These are phyloP conservation scores for Papiliotrema flavescens DNA, from an alignment of 1,284 basidiomycete species.

Conservation along the genomic window DNA sequence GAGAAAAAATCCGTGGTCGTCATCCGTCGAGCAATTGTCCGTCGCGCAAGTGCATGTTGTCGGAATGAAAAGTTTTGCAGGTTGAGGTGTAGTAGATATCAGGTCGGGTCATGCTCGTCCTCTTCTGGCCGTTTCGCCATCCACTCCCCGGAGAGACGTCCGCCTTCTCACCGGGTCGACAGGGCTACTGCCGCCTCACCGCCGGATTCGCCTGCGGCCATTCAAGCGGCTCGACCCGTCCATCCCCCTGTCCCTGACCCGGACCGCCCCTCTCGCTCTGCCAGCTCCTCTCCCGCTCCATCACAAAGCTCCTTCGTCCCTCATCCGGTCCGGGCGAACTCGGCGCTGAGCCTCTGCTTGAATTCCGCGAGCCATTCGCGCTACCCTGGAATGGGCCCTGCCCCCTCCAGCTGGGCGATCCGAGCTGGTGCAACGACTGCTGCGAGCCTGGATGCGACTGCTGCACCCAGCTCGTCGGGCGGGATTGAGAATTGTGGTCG, in stretches of 20 bases:
- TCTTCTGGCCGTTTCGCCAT: neutral
- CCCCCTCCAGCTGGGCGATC: slow-evolving; percentile 8
- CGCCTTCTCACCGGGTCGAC: neutral
- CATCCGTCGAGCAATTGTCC: too few species aligned
- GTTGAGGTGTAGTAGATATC: too few species aligned
- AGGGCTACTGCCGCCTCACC: neutral
- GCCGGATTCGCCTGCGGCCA: slow-evolving; percentile 4
- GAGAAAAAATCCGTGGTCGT: too few species aligned
- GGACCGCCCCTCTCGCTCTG: neutral
- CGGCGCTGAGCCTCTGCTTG: slow-evolving; percentile 45
- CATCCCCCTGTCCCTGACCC: neutral
- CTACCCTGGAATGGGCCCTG: slow-evolving; percentile 38
- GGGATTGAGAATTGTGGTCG: slow-evolving; percentile 5
- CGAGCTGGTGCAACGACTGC: slow-evolving; percentile 10
- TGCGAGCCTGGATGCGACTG: slow-evolving; percentile 8
- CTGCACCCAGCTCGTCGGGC: slow-evolving; percentile 31
- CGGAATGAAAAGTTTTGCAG: too few species aligned
- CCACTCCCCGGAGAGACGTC: neutral
- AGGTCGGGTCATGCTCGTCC: too few species aligned
- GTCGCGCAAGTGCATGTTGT: too few species aligned
- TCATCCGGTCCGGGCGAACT: slow-evolving; percentile 29
- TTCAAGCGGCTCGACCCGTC: neutral
- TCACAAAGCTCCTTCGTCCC: slow-evolving; percentile 28
- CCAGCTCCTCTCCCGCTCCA: slow-evolving; percentile 40
- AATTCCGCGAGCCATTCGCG: slow-evolving; percentile 47